phyloP scores from a whole-genome alignment of 768 basidiomycete genomes.

The Austroboletus festivus region DNA sequence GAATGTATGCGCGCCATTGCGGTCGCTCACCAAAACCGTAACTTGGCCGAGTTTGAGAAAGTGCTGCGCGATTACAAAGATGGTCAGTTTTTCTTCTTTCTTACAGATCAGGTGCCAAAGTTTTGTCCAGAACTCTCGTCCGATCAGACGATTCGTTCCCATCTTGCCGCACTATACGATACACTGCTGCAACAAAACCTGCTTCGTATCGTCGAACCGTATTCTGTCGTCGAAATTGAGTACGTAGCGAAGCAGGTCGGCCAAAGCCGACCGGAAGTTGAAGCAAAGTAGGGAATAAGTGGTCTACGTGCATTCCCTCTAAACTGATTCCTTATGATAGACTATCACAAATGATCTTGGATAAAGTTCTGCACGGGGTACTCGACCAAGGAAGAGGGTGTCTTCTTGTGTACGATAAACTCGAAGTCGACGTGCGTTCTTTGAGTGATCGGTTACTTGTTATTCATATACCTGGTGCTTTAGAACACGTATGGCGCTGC shows the following conservation, averaged over 20 bases:
- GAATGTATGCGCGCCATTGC: slow-evolving; percentile 97
- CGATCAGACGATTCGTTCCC: slow-evolving; percentile 93
- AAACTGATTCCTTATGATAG: slow-evolving; percentile 37
- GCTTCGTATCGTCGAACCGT: slow-evolving; percentile 93
- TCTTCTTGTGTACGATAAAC: slow-evolving; percentile 85
- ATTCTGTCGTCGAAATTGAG: slow-evolving; percentile 86
- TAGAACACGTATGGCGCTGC: slow-evolving; percentile 88
- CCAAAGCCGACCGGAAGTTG: slow-evolving; percentile 83
- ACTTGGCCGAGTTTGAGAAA: slow-evolving; percentile 85
- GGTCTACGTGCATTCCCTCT: not conserved
- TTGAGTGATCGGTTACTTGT: not conserved
- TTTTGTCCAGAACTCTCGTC: slow-evolving; percentile 78
- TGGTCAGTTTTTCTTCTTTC: slow-evolving; percentile 41
- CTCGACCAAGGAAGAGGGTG: slow-evolving; percentile 96
- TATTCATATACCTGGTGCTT: slow-evolving; percentile 7
- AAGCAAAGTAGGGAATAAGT: slow-evolving; percentile 68
- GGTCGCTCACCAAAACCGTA: slow-evolving; percentile 87
- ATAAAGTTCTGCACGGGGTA: slow-evolving; percentile 91
- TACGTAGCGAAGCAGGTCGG: slow-evolving; percentile 86
- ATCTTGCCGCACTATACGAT: slow-evolving; percentile 92
- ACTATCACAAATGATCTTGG: slow-evolving; percentile 96
- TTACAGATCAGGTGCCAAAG: not conserved
- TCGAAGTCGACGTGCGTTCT: slow-evolving; percentile 73
- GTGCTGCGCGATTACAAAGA: slow-evolving; percentile 83
- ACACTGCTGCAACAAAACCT: slow-evolving; percentile 95